These are phyloP conservation scores for Hypoxylon sp. DNA, from an alignment of 2,329 filamentous ascomycete genomes.

Conservation along the genomic window DNA sequence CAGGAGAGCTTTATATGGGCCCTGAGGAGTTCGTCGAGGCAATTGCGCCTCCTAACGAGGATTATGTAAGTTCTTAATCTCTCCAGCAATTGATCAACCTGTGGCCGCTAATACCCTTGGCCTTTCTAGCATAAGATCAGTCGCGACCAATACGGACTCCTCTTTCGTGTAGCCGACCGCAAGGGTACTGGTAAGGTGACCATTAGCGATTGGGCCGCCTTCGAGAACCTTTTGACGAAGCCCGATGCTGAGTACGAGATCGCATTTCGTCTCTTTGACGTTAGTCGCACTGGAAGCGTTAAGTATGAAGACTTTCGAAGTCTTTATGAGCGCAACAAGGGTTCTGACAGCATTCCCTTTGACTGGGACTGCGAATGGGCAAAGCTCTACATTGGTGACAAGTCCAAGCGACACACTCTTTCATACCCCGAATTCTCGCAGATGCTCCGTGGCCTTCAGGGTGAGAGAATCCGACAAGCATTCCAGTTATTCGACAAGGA, in stretches of 20 bases:
- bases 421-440: slow-evolving; percentile 98
- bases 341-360: slow-evolving; percentile 87
- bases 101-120: slow-evolving; percentile 26
- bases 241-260: slow-evolving; percentile 99
- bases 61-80: slow-evolving; percentile 79
- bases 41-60: slow-evolving; percentile 85
- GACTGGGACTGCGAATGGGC: slow-evolving; percentile 99
- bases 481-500: slow-evolving; percentile 94
- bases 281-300: slow-evolving; percentile 84
- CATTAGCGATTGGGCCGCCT: slow-evolving; percentile 89
- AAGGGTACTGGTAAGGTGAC: slow-evolving; percentile 78
- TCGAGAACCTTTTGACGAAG: slow-evolving; percentile 93
- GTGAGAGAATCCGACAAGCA: slow-evolving; percentile 94
- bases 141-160: slow-evolving; percentile 92
- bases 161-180: slow-evolving; percentile 92
- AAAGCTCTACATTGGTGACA: slow-evolving; percentile 90
- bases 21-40: slow-evolving; percentile 91
- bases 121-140: slow-evolving; percentile 90
- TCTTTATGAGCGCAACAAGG: slow-evolving; percentile 89
- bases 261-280: slow-evolving; percentile 95
- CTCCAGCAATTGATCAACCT: background rate
- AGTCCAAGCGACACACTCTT: slow-evolving; percentile 88
- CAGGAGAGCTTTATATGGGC: slow-evolving; percentile 83
- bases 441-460: slow-evolving; percentile 96
- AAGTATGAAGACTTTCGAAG: slow-evolving; percentile 90